phyloP scores from a whole-genome alignment of 1,284 basidiomycete species.

The Malassezia sp. region DNA sequence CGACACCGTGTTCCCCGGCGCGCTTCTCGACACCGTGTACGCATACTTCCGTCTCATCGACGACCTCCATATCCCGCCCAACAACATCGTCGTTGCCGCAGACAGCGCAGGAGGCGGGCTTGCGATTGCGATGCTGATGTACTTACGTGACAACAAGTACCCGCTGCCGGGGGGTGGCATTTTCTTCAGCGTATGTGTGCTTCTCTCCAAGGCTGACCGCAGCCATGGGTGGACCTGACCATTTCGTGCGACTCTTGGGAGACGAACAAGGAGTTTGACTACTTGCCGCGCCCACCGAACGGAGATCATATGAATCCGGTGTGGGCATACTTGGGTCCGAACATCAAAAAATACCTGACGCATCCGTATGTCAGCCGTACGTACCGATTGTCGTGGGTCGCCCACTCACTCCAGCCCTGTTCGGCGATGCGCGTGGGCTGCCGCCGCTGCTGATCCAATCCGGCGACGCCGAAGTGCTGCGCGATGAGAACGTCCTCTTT shows the following conservation, averaged over 20 bases:
- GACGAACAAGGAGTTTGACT: constrained; percentile 60
- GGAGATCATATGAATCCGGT: constrained; percentile 88
- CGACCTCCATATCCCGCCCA: constrained; percentile 74
- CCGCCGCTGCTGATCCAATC: constrained; percentile 86
- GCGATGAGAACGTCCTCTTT: constrained; percentile 82
- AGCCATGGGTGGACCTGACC: constrained; percentile 59
- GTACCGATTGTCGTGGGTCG: too few species aligned
- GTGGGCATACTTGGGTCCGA: constrained; percentile 76
- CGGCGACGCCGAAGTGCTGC: constrained; percentile 83
- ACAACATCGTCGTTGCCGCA: constrained; percentile 57
- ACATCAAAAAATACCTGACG: constrained; percentile 69
- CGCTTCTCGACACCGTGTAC: constrained; percentile 76
- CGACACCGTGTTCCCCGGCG: constrained; percentile 83
- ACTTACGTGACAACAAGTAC: constrained; percentile 54
- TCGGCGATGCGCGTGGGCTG: constrained; percentile 73
- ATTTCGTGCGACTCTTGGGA: constrained; percentile 98
- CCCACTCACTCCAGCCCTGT: too few species aligned
- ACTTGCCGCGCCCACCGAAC: constrained; percentile 50
- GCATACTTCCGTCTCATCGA: constrained; percentile 78
- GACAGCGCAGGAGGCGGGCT: constrained; percentile 90
- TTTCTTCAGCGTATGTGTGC: constrained; percentile 43
- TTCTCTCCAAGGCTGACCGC: too few species aligned
- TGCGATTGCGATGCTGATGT: constrained; percentile 74
- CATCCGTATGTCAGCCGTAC: constrained; percentile 85
- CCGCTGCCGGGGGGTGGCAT: constrained; percentile 41